Evolutionary conservation across 768 basidiomycete species (phyloP), one percentile per base, ranked within the genome.

Genomic region (Myochromella boudieri): DNA sequence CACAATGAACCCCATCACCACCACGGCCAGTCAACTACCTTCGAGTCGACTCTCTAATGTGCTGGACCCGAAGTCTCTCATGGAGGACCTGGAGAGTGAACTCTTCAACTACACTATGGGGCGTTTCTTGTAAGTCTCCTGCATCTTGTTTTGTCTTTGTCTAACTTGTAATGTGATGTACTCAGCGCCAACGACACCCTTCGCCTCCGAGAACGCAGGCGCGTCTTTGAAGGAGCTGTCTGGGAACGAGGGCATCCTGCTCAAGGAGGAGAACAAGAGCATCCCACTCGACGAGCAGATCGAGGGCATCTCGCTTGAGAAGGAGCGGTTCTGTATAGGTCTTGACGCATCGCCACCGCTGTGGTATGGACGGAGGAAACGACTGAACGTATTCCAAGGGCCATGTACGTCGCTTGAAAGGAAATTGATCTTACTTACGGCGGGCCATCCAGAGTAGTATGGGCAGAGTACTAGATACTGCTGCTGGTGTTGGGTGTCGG

Each of bases 51-150:
- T 48, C 40, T 47, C 49, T 43, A 55, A 51, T 53, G 46, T 22
- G 48, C 48, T 54, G 33, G 42, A 58, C 29, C 55, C 54, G 27
- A 47, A 51, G 41, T 58, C 62, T 49, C 45, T 58, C 49, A 63
- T 57, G 58, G 39, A 22, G 42, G 56, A 65, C 27, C 22, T 18
- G 48, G 48, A 46, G 46, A 58, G 42, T 54, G 61, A 66, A 21
- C 52, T 70, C 40, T 69, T 72, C 58, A 54, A 69, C 45, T 69
- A 70, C 40, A 64, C 68, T 12, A 56, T 66, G 20, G 68, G 68
- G 27, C 58, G 60, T 42, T 70, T 58, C 50, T 57, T 70, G 67
- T 64, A 66, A 48, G 64, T 68, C 61, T 63, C 52, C 41, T 63
- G 54, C 60, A 60, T 61, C 15, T 53, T 60, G 38, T 62, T 15